Percentiles rank a stretch among this genome's conserved stretches.
Conservation (phyloP, 1,284 basidiomycete genomes). For the Melampsora abietis-canadensis region DNA sequence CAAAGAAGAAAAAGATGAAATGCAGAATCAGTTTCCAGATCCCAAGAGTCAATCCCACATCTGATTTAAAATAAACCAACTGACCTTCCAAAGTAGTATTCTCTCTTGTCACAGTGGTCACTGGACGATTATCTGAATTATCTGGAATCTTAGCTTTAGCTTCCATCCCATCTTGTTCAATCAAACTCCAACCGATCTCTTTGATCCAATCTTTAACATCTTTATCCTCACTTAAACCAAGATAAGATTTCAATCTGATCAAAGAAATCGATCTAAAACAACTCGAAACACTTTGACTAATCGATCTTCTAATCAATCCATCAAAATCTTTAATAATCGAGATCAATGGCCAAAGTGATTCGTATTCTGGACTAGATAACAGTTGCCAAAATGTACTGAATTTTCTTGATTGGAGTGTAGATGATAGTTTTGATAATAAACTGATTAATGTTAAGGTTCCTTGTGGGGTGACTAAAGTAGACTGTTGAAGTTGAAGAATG, state of each 20-base stretch:
- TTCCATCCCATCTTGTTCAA: not conserved
- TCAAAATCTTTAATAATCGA: conserved; percentile 18
- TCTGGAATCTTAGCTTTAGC: conserved; percentile 20
- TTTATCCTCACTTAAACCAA: conserved; percentile 8
- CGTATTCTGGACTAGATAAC: conserved; percentile 6
- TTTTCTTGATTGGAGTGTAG: conserved; percentile 23
- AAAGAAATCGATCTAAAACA: conserved; percentile 25
- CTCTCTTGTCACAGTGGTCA: conserved; percentile 22
- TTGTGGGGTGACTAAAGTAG: conserved; percentile 36
- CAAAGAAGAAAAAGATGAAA: no score
- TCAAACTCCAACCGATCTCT: conserved; percentile 12
- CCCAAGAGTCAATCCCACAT: not conserved
- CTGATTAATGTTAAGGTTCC: conserved; percentile 21
- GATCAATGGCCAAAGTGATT: conserved; percentile 15
- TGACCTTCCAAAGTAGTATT: conserved; percentile 34
- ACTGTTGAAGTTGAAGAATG: not conserved
- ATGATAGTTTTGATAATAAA: conserved; percentile 26
- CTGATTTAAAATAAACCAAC: not conserved
- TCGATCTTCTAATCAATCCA: conserved; percentile 18
- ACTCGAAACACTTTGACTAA: conserved; percentile 27
- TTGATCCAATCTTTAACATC: conserved; percentile 5
- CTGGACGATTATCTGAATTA: conserved; percentile 35
- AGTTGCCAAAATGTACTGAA: conserved; percentile 18
- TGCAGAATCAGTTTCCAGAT: no score
- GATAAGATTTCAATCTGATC: conserved; percentile 12